phyloP scores from a whole-genome alignment of 305 asterid genomes.

The Rubia balearica region DNA sequence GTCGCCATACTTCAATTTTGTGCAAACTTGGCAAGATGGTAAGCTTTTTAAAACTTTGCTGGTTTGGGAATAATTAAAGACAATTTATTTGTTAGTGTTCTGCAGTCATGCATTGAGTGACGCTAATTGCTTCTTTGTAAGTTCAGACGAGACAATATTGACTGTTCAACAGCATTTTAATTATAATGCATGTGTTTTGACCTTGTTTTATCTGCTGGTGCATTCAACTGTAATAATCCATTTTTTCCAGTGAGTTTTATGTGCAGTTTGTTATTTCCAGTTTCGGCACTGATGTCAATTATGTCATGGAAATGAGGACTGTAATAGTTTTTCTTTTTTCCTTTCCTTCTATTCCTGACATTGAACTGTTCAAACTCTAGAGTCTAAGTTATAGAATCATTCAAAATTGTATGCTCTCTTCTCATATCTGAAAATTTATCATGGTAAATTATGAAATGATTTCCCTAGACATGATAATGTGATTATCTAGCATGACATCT shows the following conservation, averaged over 20 bases:
- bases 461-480: neutral
- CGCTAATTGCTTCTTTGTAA: neutral
- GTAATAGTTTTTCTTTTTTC: too few relatives aligned
- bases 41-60: slow-evolving; percentile 18
- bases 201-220: neutral
- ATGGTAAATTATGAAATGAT: neutral
- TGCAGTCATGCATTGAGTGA: neutral
- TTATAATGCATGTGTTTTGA: neutral
- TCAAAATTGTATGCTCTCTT: neutral
- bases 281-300: neutral
- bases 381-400: neutral
- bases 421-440: neutral
- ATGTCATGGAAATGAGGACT: neutral
- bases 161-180: neutral
- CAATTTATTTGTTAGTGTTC: neutral
- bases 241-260: neutral
- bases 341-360: neutral
- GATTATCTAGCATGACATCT: neutral
- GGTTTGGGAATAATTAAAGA: neutral
- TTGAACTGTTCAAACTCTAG: neutral
- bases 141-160: neutral
- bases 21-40: slow-evolving; percentile 86
- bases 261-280: neutral
- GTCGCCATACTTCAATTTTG: slow-evolving; percentile 63
- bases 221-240: neutral